Evolutionary conservation across 2,329 filamentous ascomycete genomes (phyloP).

Genomic region (Emmonsiellopsis sp.): DNA sequence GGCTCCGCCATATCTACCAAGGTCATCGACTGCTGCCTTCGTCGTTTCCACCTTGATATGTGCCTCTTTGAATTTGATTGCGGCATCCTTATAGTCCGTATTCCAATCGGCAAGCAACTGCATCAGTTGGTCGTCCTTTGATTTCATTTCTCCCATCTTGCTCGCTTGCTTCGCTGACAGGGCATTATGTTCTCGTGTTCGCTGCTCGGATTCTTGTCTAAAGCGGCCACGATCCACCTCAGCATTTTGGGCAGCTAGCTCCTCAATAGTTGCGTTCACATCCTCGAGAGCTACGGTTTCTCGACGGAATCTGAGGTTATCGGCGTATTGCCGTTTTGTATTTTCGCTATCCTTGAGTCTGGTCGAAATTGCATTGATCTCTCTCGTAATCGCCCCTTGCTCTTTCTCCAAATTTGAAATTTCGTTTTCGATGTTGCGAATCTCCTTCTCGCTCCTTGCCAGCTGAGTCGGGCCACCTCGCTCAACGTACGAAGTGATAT

Average conservation of each 20-base stretch:
- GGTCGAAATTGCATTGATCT: conserved; percentile 68
- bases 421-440: conserved; percentile 56
- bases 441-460: conserved; percentile 57
- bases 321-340: conserved; percentile 75
- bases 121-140: conserved; percentile 71
- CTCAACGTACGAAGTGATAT: conserved; percentile 72
- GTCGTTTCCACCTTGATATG: conserved; percentile 87
- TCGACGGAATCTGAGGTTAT: conserved; percentile 81
- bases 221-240: conserved; percentile 72
- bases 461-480: conserved; percentile 66
- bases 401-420: conserved; percentile 59
- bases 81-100: conserved; percentile 76
- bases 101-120: conserved; percentile 71
- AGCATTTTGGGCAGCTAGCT: conserved; percentile 69
- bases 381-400: conserved; percentile 54
- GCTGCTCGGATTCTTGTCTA: conserved; percentile 55
- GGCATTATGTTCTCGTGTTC: conserved; percentile 59
- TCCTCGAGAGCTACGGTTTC: conserved; percentile 58
- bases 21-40: conserved; percentile 83
- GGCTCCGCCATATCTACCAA: conserved; percentile 70
- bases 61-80: conserved; percentile 69
- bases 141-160: conserved; percentile 68
- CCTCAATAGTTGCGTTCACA: conserved; percentile 59
- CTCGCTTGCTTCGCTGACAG: conserved; percentile 63
- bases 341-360: conserved; percentile 70